These are phyloP conservation scores for Gonapodya prolifera DNA, from an alignment of 192 early-diverging fungal species.

Conservation along the genomic window DNA sequence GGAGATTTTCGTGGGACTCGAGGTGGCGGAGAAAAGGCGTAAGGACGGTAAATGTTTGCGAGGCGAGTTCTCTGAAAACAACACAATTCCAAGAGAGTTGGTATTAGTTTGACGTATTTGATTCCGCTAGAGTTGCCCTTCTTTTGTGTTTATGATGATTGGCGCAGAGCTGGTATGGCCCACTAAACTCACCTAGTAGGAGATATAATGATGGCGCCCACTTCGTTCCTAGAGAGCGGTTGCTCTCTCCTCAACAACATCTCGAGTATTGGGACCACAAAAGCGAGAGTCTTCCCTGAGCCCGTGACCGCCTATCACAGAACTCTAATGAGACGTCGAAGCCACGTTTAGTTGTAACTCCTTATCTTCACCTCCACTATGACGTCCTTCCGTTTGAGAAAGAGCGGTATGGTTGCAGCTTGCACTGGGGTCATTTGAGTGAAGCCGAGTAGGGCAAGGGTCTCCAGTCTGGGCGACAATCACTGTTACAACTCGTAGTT, in stretches of 20 bases:
- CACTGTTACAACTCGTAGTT: too few species aligned
- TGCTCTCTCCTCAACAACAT: slow-evolving; percentile 50
- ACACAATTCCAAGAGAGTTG: too few species aligned
- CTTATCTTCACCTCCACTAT: slow-evolving; percentile 87
- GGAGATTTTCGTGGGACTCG: slow-evolving; percentile 15
- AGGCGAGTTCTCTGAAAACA: slow-evolving; percentile 83
- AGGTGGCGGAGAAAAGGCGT: slow-evolving; percentile 35
- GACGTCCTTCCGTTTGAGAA: slow-evolving; percentile 86
- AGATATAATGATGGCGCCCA: slow-evolving; percentile 78
- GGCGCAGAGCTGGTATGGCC: too few species aligned
- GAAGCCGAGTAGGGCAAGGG: slow-evolving; percentile 57
- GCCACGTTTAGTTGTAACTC: neutral
- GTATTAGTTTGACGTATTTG: too few species aligned
- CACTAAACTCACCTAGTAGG: slow-evolving; percentile 49
- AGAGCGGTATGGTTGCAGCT: slow-evolving; percentile 77
- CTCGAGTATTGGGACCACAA: slow-evolving; percentile 84
- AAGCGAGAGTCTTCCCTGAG: slow-evolving; percentile 90
- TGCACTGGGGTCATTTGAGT: slow-evolving; percentile 89
- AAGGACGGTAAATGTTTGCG: slow-evolving; percentile 70
- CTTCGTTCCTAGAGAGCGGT: slow-evolving; percentile 50
- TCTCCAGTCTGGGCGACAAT: slow-evolving; percentile 28
- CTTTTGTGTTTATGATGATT: too few species aligned
- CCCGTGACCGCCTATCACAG: slow-evolving; percentile 74
- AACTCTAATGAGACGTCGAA: neutral
- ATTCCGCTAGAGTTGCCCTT: too few species aligned